These are phyloP conservation scores for Phialocephala subalpina DNA, from an alignment of 2,329 filamentous ascomycete species.

Conservation along the genomic window DNA sequence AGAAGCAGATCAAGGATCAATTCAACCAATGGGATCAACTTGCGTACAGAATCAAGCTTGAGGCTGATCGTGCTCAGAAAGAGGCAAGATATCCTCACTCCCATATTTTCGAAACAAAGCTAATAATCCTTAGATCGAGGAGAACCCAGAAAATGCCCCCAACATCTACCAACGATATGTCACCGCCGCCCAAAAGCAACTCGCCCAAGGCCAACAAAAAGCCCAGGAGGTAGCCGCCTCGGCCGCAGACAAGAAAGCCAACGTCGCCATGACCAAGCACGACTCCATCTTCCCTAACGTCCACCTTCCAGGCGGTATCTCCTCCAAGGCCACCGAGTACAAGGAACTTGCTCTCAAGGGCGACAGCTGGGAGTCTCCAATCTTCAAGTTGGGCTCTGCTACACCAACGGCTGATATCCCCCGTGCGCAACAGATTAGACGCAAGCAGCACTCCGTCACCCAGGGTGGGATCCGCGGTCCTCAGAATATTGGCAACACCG, in stretches of 20 bases:
- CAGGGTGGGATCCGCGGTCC: slow-evolving; percentile 37
- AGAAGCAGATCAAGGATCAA: slow-evolving; percentile 87
- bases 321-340: slow-evolving; percentile 93
- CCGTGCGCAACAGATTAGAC: slow-evolving; percentile 56
- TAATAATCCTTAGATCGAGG: slow-evolving; percentile 51
- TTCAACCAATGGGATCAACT: slow-evolving; percentile 78
- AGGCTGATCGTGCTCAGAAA: slow-evolving; percentile 77
- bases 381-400: slow-evolving; percentile 88
- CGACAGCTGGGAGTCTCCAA: slow-evolving; percentile 91
- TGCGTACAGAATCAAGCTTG: slow-evolving; percentile 80
- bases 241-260: slow-evolving; percentile 77
- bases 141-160: slow-evolving; percentile 75
- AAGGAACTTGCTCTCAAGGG: slow-evolving; percentile 87
- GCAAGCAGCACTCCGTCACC: slow-evolving; percentile 54
- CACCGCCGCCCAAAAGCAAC: slow-evolving; percentile 74
- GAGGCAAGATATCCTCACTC: slow-evolving; percentile 47
- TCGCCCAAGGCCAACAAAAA: slow-evolving; percentile 82
- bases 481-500: slow-evolving; percentile 37
- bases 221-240: slow-evolving; percentile 71
- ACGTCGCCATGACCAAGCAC: slow-evolving; percentile 84
- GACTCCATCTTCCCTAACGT: slow-evolving; percentile 94
- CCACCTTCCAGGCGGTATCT: slow-evolving; percentile 85
- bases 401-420: slow-evolving; percentile 78
- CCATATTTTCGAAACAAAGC: background rate
- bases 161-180: slow-evolving; percentile 91